Conservation (phyloP, 352 stramenopile species). For the Phytophthora litchii region DNA sequence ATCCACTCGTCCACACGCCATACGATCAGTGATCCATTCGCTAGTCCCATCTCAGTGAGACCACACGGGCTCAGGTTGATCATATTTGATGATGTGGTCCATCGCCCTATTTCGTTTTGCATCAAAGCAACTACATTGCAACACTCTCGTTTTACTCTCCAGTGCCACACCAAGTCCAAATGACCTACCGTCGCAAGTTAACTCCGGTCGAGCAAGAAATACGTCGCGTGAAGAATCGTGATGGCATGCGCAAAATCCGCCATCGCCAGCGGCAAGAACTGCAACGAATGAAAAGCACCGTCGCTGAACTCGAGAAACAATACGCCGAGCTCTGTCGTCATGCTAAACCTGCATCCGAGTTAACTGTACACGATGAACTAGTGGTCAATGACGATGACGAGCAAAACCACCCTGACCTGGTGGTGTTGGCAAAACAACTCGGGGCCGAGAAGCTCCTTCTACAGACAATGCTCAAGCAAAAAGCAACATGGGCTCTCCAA, state of each 20-base stretch:
- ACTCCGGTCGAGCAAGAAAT: slow-evolving; percentile 13
- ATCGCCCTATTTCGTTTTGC: too few species aligned
- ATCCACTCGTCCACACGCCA: too few species aligned
- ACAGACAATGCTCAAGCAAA: slow-evolving; percentile 37
- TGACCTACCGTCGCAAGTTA: slow-evolving; percentile 4
- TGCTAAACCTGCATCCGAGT: background rate
- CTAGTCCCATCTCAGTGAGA: too few species aligned
- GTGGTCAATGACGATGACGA: background rate
- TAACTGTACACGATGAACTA: background rate
- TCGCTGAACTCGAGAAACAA: slow-evolving; percentile 38
- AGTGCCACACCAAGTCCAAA: background rate
- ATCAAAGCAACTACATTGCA: too few species aligned
- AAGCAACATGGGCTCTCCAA: slow-evolving; percentile 29
- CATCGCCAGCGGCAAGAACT: slow-evolving; percentile 39
- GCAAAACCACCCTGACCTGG: slow-evolving; percentile 5
- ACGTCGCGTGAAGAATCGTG: slow-evolving; percentile 33
- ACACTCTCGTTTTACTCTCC: too few species aligned
- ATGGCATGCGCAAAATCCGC: slow-evolving; percentile 41
- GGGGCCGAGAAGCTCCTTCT: slow-evolving; percentile 49
- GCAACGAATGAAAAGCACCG: slow-evolving; percentile 27
- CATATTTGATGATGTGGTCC: too few species aligned
- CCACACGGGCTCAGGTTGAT: too few species aligned
- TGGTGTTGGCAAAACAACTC: slow-evolving; percentile 31
- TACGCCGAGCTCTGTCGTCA: slow-evolving; percentile 37
- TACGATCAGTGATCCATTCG: too few species aligned